phyloP scores from a whole-genome alignment of 1,284 basidiomycete genomes.

The Polyporus tsugae region DNA sequence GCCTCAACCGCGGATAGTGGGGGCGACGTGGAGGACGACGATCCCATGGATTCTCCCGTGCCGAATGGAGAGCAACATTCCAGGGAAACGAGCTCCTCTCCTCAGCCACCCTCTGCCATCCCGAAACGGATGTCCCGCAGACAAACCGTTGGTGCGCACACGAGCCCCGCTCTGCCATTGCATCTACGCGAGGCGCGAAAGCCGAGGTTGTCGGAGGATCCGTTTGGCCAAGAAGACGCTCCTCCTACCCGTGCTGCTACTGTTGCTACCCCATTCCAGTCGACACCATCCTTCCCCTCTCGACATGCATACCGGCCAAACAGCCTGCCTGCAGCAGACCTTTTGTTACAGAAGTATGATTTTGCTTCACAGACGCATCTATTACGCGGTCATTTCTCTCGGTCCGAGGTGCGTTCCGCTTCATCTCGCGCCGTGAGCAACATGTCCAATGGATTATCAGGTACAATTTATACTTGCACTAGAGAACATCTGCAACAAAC shows the following conservation, averaged over 20 bases:
- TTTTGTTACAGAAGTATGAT: constrained; percentile 73
- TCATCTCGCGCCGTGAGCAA: constrained; percentile 23
- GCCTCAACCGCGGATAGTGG: constrained; percentile 37
- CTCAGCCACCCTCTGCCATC: constrained; percentile 13
- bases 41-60: constrained; percentile 25
- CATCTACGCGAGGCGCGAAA: constrained; percentile 60
- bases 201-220: constrained; percentile 72
- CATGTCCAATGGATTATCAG: constrained; percentile 45
- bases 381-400: constrained; percentile 90
- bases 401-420: constrained; percentile 75
- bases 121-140: constrained; percentile 46
- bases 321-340: constrained; percentile 56
- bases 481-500: constrained; percentile 92
- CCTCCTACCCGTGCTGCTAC: constrained; percentile 47
- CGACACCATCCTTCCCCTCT: constrained; percentile 70
- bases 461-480: constrained; percentile 88
- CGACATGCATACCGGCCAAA: constrained; percentile 53
- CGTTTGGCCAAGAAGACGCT: constrained; percentile 72
- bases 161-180: constrained; percentile 72
- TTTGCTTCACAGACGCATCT: constrained; percentile 73
- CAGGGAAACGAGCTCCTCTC: background rate
- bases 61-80: constrained; percentile 7
- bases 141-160: constrained; percentile 69
- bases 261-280: constrained; percentile 62
- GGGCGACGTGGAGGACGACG: constrained; percentile 36